A percentile compares a stretch with the other conserved stretches of the same genome.
Evolutionary conservation across 163 green algal genomes (phyloP).

Genomic region (Scenedesmus sp.): DNA sequence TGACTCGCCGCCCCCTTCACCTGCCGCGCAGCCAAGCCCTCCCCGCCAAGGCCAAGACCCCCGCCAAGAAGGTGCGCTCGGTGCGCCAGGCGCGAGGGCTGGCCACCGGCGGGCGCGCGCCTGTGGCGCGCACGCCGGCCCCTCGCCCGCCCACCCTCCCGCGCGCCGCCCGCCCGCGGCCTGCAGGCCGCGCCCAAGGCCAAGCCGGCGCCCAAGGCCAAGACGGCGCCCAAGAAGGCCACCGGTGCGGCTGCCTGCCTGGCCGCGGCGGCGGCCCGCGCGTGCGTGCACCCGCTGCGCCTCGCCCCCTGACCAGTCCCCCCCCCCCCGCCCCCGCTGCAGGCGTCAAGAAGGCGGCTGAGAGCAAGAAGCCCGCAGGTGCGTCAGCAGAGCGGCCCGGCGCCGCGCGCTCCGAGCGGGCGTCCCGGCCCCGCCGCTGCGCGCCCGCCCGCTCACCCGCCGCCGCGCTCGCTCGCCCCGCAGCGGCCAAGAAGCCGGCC

Average conservation of each 20-base stretch:
- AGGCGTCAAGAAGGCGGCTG: slow-evolving; percentile 15
- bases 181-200: slow-evolving; percentile 14
- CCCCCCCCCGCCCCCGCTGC: no score
- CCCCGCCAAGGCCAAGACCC: no score
- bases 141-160: not conserved
- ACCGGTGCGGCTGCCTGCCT: no score
- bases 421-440: not conserved
- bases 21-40: not conserved
- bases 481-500: slow-evolving; percentile 26
- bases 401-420: not conserved
- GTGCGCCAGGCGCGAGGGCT: no score
- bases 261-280: no score
- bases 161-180: not conserved
- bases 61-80: no score
- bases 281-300: no score
- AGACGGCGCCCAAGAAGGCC: slow-evolving; percentile 30
- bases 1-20: not conserved
- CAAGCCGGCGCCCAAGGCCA: slow-evolving; percentile 23
- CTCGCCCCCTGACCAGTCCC: no score
- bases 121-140: not conserved
- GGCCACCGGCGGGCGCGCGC: not conserved
- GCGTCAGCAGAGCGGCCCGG: not conserved
- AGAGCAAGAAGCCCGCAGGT: slow-evolving; percentile 38
- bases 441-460: not conserved
- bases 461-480: not conserved